phyloP scores from a whole-genome alignment of 345 rosid genomes.

The Eucalyptus curtisii region DNA sequence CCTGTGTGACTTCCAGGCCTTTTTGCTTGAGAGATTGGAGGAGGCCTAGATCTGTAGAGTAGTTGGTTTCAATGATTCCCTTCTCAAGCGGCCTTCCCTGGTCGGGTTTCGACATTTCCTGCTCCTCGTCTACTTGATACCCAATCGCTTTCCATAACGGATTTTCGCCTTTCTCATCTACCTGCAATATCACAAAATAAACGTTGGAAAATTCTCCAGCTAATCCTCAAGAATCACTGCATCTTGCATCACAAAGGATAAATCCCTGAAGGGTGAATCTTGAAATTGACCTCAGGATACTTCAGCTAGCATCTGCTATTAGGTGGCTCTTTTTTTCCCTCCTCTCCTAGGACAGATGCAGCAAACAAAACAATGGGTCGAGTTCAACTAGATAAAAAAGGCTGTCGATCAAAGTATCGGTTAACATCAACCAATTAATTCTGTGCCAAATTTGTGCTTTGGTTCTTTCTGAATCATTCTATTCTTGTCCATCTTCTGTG shows the following conservation, averaged over 20 bases:
- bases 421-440: background rate
- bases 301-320: background rate
- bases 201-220: background rate
- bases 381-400: background rate
- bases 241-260: background rate
- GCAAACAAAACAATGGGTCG: background rate
- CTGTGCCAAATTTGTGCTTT: background rate
- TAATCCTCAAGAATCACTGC: background rate
- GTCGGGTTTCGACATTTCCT: background rate
- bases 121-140: conserved; percentile 12
- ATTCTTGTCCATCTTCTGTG: background rate
- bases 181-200: conserved; percentile 12
- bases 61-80: conserved; percentile 53
- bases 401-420: background rate
- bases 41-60: conserved; percentile 25
- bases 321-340: background rate
- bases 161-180: conserved; percentile 42
- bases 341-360: background rate
- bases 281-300: background rate
- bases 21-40: conserved; percentile 32
- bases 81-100: conserved; percentile 58
- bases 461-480: background rate
- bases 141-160: conserved; percentile 76
- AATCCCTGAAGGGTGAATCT: background rate
- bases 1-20: conserved; percentile 37